Evolutionary conservation across 352 stramenopile genomes (phyloP).

Genomic region (Phytophthora pini): DNA sequence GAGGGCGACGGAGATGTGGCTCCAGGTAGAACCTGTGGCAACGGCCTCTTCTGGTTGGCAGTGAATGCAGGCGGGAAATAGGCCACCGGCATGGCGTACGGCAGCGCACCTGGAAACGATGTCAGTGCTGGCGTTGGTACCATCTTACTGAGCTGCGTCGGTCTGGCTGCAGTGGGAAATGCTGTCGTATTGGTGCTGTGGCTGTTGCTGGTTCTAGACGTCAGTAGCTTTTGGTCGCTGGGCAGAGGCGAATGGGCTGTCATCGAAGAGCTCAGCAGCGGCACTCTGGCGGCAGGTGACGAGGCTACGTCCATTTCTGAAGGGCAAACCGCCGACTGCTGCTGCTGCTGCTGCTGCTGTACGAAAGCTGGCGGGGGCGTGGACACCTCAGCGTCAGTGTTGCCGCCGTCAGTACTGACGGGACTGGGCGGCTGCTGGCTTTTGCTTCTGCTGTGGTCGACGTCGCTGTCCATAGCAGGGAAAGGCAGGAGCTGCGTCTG

Average conservation of each 20-base stretch:
- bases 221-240: slow-evolving; percentile 33
- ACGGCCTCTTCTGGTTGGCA: slow-evolving; percentile 61
- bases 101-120: slow-evolving; percentile 39
- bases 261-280: slow-evolving; percentile 13
- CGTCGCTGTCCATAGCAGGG: slow-evolving; percentile 8
- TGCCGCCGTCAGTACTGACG: slow-evolving; percentile 53
- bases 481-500: slow-evolving; percentile 25
- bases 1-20: slow-evolving; percentile 9
- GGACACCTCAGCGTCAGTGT: slow-evolving; percentile 53
- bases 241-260: slow-evolving; percentile 26
- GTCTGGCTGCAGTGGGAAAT: slow-evolving; percentile 2
- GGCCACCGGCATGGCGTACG: slow-evolving; percentile 70
- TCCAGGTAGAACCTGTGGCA: slow-evolving; percentile 52
- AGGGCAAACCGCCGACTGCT: background rate
- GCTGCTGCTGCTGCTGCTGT: slow-evolving; percentile 9
- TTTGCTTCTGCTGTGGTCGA: background rate
- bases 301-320: slow-evolving; percentile 18
- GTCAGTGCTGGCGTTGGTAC: slow-evolving; percentile 2
- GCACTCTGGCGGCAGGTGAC: slow-evolving; percentile 24
- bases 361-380: slow-evolving; percentile 50
- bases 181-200: slow-evolving; percentile 1
- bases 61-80: slow-evolving; percentile 51
- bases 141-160: slow-evolving; percentile 14
- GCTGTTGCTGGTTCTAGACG: slow-evolving; percentile 4
- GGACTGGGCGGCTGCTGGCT: slow-evolving; percentile 37